Base-by-base conservation (phyloP, 2,329 filamentous ascomycete species). In the Clonostachys byssicola region DNA sequence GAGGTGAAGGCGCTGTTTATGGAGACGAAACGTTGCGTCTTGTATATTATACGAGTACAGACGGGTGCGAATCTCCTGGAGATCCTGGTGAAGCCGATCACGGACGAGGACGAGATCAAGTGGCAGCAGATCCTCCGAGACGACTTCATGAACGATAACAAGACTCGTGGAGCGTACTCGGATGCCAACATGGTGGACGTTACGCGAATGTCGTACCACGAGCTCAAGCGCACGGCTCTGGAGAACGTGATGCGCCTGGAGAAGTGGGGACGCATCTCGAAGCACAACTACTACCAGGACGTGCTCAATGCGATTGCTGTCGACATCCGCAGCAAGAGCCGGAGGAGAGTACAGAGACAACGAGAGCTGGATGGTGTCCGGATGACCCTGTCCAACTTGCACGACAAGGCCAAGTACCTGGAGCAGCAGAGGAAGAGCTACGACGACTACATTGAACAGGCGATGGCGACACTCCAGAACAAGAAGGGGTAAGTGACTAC, bases 391-490 rank as follows among this genome's bases (percentile, higher is more conserved):
- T 68, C 76, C 40, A 89, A 91, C 54, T 71, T 95, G 51, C 85
- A 89, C 65, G 83, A 91, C 56, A 94, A 99, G 71, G 92, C 92
- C 36, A 81, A 84, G 54, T 99, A 95, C 68, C 80, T 99, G 10
- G 94, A 99, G 62, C 88, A 91, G 57, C 94, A 99, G 70, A 82
- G 95, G 51, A 96, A 96, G 76, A 94, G 86, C 54, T 99, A 99
- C 71, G 96, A 99, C 63, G 91, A 99, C 71, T 99, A 99, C 69
- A 96, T 99, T 61, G 95, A 99, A 71, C 92, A 96, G 66, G 92
- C 94, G 43, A 96, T 99, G 89, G 80, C 92, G 50, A 99, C 95
- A 5, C 76, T 99, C 49, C 94, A 97, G 67, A 96, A 89, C 70
- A 95, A 96, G 68, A 96, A 96, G 70, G 92, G 87, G 81, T 86